These are phyloP conservation scores for Mycotypha africana DNA, from an alignment of 371 early-diverging fungal genomes.

Conservation along the genomic window DNA sequence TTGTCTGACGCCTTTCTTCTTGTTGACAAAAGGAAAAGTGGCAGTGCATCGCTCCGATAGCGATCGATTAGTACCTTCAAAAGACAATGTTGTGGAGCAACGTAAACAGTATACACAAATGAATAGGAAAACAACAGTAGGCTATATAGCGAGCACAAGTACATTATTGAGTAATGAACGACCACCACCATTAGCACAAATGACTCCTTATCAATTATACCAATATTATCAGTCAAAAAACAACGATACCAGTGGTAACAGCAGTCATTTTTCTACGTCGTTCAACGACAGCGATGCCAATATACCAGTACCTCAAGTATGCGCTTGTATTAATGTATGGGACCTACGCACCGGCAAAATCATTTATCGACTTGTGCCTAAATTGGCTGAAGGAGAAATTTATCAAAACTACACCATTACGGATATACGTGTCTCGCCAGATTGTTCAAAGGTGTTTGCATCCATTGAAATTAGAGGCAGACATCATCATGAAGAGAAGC, in stretches of 20 bases:
- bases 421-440: slow-evolving; percentile 27
- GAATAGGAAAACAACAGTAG: neutral
- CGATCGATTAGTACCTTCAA: slow-evolving; percentile 4
- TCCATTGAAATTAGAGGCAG: slow-evolving; percentile 26
- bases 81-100: slow-evolving; percentile 8
- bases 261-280: too few species aligned
- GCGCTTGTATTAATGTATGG: slow-evolving; percentile 54
- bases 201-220: slow-evolving; percentile 38
- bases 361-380: slow-evolving; percentile 39
- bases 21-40: slow-evolving; percentile 42
- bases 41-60: neutral
- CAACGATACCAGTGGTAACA: neutral
- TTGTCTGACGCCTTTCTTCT: slow-evolving; percentile 50
- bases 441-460: slow-evolving; percentile 25
- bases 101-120: neutral
- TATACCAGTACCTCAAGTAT: slow-evolving; percentile 15
- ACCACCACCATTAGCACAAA: slow-evolving; percentile 4
- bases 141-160: slow-evolving; percentile 6
- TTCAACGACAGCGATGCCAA: too few species aligned
- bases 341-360: slow-evolving; percentile 46
- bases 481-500: slow-evolving; percentile 15
- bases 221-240: slow-evolving; percentile 20
- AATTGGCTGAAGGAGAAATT: slow-evolving; percentile 9
- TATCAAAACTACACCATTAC: slow-evolving; percentile 25
- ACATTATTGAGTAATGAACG: slow-evolving; percentile 4